phyloP scores from a whole-genome alignment of 2,329 filamentous ascomycete genomes.

The Thielaviopsis musarum region DNA sequence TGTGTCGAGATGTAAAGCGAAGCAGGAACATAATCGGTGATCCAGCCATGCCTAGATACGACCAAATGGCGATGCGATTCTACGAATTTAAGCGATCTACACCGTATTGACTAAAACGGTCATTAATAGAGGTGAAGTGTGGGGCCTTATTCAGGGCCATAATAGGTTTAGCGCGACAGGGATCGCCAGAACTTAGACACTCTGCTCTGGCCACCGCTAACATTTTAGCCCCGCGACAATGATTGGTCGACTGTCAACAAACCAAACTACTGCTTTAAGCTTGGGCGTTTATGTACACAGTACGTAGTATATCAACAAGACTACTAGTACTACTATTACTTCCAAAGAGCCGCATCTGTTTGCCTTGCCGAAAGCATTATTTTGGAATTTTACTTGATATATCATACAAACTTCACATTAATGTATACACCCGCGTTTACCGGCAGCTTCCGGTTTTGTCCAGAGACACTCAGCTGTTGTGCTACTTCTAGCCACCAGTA shows the following conservation, averaged over 20 bases:
- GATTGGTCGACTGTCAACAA: neutral
- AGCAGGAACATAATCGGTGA: too few species aligned
- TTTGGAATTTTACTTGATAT: neutral
- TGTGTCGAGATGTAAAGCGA: too few species aligned
- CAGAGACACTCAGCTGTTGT: neutral
- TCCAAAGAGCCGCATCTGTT: too few species aligned
- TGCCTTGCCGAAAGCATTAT: too few species aligned
- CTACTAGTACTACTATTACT: too few species aligned
- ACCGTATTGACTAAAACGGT: conserved; percentile 1
- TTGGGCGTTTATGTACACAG: neutral
- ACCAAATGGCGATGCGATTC: neutral
- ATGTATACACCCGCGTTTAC: neutral
- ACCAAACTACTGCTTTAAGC: neutral
- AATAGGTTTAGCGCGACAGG: conserved; percentile 15
- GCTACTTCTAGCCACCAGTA: neutral
- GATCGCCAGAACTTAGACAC: neutral
- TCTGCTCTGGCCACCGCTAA: neutral
- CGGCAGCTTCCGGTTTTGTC: neutral
- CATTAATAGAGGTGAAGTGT: conserved; percentile 17
- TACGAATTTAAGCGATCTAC: neutral
- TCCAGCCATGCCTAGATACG: neutral
- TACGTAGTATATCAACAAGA: too few species aligned
- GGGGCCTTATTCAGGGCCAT: conserved; percentile 21
- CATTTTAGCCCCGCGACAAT: neutral
- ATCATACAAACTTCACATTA: neutral